phyloP scores from a whole-genome alignment of 2,329 filamentous ascomycete genomes.

The Dothistroma pini region DNA sequence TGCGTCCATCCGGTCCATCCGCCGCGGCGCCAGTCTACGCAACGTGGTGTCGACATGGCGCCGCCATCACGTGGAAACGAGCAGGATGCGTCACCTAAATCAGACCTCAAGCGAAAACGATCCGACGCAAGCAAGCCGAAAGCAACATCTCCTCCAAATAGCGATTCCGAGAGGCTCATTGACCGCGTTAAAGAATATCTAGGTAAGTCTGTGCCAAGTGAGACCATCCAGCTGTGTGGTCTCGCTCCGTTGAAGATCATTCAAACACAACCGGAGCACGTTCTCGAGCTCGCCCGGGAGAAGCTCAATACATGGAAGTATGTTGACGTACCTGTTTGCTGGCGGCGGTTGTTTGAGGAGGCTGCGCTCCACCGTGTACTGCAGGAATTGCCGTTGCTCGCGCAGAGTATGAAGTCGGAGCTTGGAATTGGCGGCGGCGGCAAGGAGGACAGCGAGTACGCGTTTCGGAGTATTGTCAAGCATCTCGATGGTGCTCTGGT shows the following conservation, averaged over 20 bases:
- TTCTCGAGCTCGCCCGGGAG: constrained; percentile 57
- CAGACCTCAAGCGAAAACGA: neutral
- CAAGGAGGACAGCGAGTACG: neutral
- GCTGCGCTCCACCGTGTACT: constrained; percentile 61
- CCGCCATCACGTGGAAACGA: neutral
- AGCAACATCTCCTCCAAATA: neutral
- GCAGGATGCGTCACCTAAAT: neutral
- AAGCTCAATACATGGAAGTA: constrained; percentile 69
- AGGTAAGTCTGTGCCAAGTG: constrained; percentile 16
- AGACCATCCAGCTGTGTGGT: constrained; percentile 42
- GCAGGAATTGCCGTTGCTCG: neutral
- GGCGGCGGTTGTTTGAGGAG: constrained; percentile 69
- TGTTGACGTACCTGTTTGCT: constrained; percentile 61
- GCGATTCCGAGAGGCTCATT: neutral
- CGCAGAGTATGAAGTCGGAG: neutral
- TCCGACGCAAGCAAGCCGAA: neutral
- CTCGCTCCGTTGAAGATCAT: constrained; percentile 39
- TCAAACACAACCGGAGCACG: constrained; percentile 44
- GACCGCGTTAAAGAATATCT: constrained; percentile 11
- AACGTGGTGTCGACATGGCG: neutral
- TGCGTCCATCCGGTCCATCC: neutral
- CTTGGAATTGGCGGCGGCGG: neutral
- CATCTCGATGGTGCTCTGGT: constrained; percentile 74
- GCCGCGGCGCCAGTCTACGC: neutral
- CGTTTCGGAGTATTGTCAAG: constrained; percentile 47